These are phyloP conservation scores for Aureobasidium melanogenum DNA, from an alignment of 2,329 filamentous ascomycete species.

Conservation along the genomic window DNA sequence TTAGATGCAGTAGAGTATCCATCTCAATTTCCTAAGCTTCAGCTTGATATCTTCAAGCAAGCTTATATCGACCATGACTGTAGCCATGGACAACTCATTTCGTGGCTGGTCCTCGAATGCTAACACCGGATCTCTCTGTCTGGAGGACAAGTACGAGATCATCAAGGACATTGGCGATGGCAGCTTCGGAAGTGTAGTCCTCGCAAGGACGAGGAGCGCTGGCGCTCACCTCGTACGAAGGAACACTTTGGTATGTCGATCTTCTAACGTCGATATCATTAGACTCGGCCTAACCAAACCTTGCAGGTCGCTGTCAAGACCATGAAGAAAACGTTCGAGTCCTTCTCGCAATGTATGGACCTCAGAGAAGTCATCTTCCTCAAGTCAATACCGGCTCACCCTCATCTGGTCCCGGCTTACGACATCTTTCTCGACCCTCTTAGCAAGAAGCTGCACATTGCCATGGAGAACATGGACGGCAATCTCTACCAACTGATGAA, in stretches of 20 bases:
- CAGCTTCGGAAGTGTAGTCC: slow-evolving; percentile 90
- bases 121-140: slow-evolving; percentile 43
- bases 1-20: slow-evolving; percentile 9
- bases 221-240: slow-evolving; percentile 81
- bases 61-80: slow-evolving; percentile 54
- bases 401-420: slow-evolving; percentile 89
- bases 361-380: slow-evolving; percentile 95
- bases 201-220: slow-evolving; percentile 84
- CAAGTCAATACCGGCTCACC: slow-evolving; percentile 75
- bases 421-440: slow-evolving; percentile 97
- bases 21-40: slow-evolving; percentile 2
- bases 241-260: slow-evolving; percentile 73
- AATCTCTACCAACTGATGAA: slow-evolving; percentile 99
- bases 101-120: slow-evolving; percentile 44
- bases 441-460: slow-evolving; percentile 93
- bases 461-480: slow-evolving; percentile 99
- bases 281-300: slow-evolving; percentile 14
- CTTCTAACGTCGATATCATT: slow-evolving; percentile 14
- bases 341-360: slow-evolving; percentile 80
- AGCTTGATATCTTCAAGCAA: not conserved
- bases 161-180: slow-evolving; percentile 98
- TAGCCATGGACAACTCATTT: slow-evolving; percentile 59
- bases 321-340: slow-evolving; percentile 99
- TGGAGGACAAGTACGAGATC: slow-evolving; percentile 94
- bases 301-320: slow-evolving; percentile 93